Percentiles rank a stretch among this genome's conserved stretches.
Conservation (phyloP, 108 stramenopile genomes). For the Nitzschia sp. region DNA sequence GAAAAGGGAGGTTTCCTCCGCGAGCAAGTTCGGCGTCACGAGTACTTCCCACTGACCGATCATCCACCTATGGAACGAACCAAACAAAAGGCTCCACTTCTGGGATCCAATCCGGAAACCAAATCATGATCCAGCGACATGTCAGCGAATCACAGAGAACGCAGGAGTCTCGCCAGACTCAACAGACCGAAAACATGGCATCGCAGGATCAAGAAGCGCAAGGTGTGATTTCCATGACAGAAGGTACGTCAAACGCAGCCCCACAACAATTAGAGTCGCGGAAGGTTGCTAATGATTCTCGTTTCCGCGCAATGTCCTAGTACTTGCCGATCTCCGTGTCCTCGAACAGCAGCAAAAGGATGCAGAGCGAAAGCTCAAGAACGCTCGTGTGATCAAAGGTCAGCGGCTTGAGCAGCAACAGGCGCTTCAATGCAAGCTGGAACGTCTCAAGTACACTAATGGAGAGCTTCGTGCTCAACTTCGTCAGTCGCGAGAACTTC, state of each 20-base stretch:
- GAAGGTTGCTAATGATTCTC: too few relatives aligned
- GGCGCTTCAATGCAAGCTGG: conserved; percentile 56
- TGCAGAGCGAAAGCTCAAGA: conserved; percentile 63
- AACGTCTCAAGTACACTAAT: conserved; percentile 67
- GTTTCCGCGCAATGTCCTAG: conserved; percentile 19
- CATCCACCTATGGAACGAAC: too few relatives aligned
- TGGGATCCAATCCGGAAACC: conserved; percentile 20
- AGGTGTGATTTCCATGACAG: conserved; percentile 27
- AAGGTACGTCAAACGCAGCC: conserved; percentile 18
- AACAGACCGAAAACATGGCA: conserved; percentile 11
- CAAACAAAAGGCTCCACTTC: too few relatives aligned
- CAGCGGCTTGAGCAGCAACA: conserved; percentile 56
- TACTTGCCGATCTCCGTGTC: conserved; percentile 75
- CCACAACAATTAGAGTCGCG: neutral
- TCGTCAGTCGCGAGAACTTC: conserved; percentile 46
- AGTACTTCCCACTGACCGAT: too few relatives aligned
- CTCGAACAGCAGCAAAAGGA: conserved; percentile 86
- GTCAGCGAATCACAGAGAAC: conserved; percentile 1
- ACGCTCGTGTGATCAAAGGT: conserved; percentile 51
- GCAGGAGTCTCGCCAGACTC: neutral
- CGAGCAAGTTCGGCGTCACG: too few relatives aligned
- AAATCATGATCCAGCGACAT: conserved; percentile 26
- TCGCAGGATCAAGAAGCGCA: conserved; percentile 14
- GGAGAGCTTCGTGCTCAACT: conserved; percentile 67
- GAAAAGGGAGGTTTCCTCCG: too few relatives aligned